Evolutionary conservation across 108 stramenopile genomes (phyloP).

Genomic region (Cyclotella baltica): DNA sequence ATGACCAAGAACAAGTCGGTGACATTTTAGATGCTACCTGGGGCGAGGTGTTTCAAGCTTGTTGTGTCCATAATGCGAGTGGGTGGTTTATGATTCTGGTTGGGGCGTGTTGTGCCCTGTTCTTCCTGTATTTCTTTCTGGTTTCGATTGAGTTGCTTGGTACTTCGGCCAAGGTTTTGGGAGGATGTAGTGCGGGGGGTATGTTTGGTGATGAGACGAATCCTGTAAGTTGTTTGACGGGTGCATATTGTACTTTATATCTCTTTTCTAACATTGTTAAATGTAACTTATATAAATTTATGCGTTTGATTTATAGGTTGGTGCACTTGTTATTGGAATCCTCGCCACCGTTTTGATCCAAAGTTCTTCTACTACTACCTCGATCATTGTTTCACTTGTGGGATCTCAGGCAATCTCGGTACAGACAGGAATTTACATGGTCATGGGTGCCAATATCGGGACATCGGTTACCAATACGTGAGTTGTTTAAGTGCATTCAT

Average conservation of each 20-base stretch:
- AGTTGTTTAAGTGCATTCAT: no score
- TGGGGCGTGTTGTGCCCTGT: constrained; percentile 21
- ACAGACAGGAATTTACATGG: constrained; percentile 83
- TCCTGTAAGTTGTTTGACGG: no score
- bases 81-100: background rate
- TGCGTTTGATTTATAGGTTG: no score
- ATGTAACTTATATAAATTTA: no score
- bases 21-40: background rate
- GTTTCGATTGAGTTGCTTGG: constrained; percentile 84
- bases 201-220: constrained; percentile 84
- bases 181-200: constrained; percentile 81
- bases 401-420: constrained; percentile 72
- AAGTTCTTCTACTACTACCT: constrained; percentile 90
- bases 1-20: background rate
- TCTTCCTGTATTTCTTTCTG: constrained; percentile 93
- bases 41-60: background rate
- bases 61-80: background rate
- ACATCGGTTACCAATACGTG: constrained; percentile 88
- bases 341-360: constrained; percentile 87
- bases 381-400: constrained; percentile 86
- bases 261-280: no score
- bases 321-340: constrained; percentile 85
- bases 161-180: constrained; percentile 83
- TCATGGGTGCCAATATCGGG: constrained; percentile 94
- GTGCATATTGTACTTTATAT: no score